Evolutionary conservation across 768 basidiomycete genomes (phyloP), one percentile per base, ranked within the genome.

Genomic region (Omphalotus guepiniiformis): DNA sequence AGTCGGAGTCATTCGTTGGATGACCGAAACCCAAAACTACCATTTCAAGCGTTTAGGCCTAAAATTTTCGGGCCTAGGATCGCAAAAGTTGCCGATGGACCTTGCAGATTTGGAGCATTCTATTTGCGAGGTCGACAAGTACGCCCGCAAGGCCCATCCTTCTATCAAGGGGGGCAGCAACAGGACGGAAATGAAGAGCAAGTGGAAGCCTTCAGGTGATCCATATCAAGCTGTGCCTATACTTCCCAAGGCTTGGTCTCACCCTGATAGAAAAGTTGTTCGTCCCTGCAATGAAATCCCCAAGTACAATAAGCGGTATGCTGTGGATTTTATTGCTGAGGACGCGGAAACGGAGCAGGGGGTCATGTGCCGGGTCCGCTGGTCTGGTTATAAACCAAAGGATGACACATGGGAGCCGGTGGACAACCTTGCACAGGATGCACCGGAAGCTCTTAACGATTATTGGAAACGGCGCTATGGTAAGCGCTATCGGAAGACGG

Each of bases 81-180:
- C 73, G 0, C 50, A 71, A 3, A 54, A 58, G 13, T 66, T 76
- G 11, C 75, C 76, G 6, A 78, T 85, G 71, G 72, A 74, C 54
- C 65, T 88, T 40, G 78, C 80, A 29, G 88, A 91, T 59, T 68
- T 90, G 44, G 88, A 91, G 66, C 88, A 91, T 59, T 71, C 81
- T 1, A 64, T 90, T 13, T 91, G 88, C 64, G 88, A 91, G 59
- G 71, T 84, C 37, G 85, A 88, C 65, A 87, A 89, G 58, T 90
- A 89, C 57, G 70, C 79, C 34, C 82, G 87, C 38, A 66, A 66
- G n/a, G 68, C 63, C 16, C 75, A 80, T 59, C 77, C 79, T 3
- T 32, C 62, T 9, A 57, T 81, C 47, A 70, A 66, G 48, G 74
- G 71, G 25, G 65, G 57, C 36, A 54, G 59, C 18, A 47, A 45